phyloP scores from a whole-genome alignment of 208 protist genomes.

The Porcisia deanei region DNA sequence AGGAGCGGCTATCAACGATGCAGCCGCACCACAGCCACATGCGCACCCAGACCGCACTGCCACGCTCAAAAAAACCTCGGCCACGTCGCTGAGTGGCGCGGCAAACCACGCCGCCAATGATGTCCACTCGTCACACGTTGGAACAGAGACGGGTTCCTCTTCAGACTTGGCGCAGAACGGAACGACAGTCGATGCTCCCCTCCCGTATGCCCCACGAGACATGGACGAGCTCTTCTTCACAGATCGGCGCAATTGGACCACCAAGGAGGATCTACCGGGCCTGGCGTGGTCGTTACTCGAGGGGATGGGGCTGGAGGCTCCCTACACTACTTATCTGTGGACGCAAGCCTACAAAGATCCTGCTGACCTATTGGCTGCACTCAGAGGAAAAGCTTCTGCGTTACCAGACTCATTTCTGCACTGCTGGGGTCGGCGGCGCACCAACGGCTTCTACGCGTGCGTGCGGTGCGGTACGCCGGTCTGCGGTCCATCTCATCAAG shows the following conservation, averaged over 20 bases:
- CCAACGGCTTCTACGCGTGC: slow-evolving; percentile 73
- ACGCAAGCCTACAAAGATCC: slow-evolving; percentile 44
- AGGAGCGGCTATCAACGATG: background rate
- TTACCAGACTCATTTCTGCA: slow-evolving; percentile 25
- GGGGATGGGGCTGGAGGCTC: slow-evolving; percentile 55
- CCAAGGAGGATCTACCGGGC: slow-evolving; percentile 22
- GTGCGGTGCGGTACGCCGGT: slow-evolving; percentile 68
- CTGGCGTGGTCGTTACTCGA: slow-evolving; percentile 44
- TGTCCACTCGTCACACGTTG: no score
- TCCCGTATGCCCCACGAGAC: slow-evolving; percentile 21
- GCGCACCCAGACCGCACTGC: background rate
- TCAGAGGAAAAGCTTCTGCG: background rate
- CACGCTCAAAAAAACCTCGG: background rate
- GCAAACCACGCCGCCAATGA: background rate
- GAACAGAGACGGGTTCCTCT: background rate
- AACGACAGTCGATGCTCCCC: background rate
- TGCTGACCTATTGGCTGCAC: slow-evolving; percentile 6
- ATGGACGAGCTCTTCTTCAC: slow-evolving; percentile 24
- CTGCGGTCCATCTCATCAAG: slow-evolving; percentile 52
- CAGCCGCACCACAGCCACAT: background rate
- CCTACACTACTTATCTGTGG: slow-evolving; percentile 74
- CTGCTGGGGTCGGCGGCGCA: slow-evolving; percentile 32
- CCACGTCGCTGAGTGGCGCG: background rate
- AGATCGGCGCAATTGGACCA: slow-evolving; percentile 16
- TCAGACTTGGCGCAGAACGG: background rate